These are phyloP conservation scores for Metschnikowia rubicola DNA, from an alignment of 805 yeast species.

Conservation along the genomic window DNA sequence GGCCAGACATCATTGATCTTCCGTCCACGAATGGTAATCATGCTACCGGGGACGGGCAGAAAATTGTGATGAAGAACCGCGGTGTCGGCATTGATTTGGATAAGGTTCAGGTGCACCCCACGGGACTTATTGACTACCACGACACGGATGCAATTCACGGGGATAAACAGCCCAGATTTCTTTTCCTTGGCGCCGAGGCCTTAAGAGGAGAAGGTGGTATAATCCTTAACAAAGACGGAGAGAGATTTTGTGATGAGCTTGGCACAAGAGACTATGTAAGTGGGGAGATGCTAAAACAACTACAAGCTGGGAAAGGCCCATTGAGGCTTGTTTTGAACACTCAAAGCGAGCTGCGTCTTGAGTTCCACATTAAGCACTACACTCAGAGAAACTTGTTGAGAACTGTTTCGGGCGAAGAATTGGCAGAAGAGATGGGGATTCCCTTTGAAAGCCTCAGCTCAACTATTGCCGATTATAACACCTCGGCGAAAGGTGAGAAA, in stretches of 20 bases:
- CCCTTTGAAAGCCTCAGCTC: constrained; percentile 24
- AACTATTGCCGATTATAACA: constrained; percentile 41
- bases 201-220: constrained; percentile 66
- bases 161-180: constrained; percentile 43
- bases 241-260: constrained; percentile 58
- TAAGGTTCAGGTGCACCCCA: constrained; percentile 66
- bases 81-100: constrained; percentile 61
- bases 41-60: constrained; percentile 64
- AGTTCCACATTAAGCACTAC: constrained; percentile 55
- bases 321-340: constrained; percentile 49
- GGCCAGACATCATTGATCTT: constrained; percentile 54
- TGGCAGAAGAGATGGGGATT: constrained; percentile 40
- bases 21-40: constrained; percentile 62
- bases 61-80: constrained; percentile 47
- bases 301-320: constrained; percentile 40
- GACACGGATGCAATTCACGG: constrained; percentile 44
- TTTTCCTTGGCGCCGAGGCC: constrained; percentile 63
- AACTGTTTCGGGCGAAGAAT: constrained; percentile 40
- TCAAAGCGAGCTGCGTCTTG: constrained; percentile 42
- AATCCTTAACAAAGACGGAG: constrained; percentile 48
- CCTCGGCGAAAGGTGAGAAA: constrained; percentile 37
- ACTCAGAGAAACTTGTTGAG: constrained; percentile 53
- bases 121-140: constrained; percentile 52
- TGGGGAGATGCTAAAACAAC: constrained; percentile 49
- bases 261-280: constrained; percentile 60